Evolutionary conservation across 768 basidiomycete species (phyloP).

Genomic region (Kwoniella sp.): DNA sequence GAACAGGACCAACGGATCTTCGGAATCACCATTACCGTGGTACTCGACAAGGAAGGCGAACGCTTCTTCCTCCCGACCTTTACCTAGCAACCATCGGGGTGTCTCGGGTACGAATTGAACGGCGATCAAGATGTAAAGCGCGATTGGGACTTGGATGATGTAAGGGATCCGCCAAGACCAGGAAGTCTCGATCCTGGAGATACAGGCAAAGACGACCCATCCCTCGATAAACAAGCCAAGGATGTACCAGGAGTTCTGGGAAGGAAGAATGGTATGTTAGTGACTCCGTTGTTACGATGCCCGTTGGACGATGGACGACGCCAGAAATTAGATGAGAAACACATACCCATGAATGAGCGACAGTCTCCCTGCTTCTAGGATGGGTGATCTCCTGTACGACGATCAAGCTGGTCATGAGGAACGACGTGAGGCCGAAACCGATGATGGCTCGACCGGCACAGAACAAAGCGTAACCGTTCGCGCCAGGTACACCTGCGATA

Average conservation of each 20-base stretch:
- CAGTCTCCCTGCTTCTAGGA: constrained; percentile 50
- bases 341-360: constrained; percentile 55
- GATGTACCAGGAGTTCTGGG: constrained; percentile 57
- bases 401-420: constrained; percentile 55
- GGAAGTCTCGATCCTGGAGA: constrained; percentile 42
- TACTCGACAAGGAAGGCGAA: constrained; percentile 54
- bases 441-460: constrained; percentile 52
- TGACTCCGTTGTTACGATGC: too few relatives aligned
- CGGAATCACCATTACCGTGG: constrained; percentile 55
- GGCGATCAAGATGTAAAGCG: constrained; percentile 54
- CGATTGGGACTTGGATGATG: constrained; percentile 54
- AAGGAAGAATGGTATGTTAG: too few relatives aligned
- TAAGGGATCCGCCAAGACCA: constrained; percentile 57
- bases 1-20: constrained; percentile 56
- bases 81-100: constrained; percentile 54
- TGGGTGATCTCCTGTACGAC: constrained; percentile 58
- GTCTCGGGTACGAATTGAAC: constrained; percentile 58
- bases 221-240: constrained; percentile 54
- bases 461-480: constrained; percentile 57
- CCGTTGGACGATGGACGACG: too few relatives aligned
- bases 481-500: constrained; percentile 52
- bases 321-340: too few relatives aligned
- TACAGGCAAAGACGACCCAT: constrained; percentile 53
- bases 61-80: constrained; percentile 54
- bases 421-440: constrained; percentile 55